These are phyloP conservation scores for Candida ulmi DNA, from an alignment of 805 yeast species.

Conservation along the genomic window DNA sequence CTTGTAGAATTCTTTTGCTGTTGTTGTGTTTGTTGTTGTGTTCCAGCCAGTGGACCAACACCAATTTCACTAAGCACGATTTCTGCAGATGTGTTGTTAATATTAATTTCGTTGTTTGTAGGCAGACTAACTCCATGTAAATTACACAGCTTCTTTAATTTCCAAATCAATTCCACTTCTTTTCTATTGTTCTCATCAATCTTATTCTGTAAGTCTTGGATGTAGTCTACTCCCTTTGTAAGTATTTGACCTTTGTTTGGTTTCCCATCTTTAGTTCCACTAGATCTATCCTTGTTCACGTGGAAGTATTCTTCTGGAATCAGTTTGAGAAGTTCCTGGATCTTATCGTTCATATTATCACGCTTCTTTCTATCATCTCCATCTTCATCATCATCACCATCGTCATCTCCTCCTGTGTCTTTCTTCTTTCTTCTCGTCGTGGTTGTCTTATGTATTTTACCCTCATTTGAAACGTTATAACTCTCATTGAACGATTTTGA, in stretches of 20 bases:
- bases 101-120: conserved; percentile 30
- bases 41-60: conserved; percentile 69
- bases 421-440: conserved; percentile 3
- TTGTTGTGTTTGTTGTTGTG: neutral
- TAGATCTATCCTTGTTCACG: conserved; percentile 35
- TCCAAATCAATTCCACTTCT: conserved; percentile 68
- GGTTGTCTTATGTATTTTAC: conserved; percentile 1
- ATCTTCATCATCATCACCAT: conserved; percentile 30
- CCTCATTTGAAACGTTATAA: neutral
- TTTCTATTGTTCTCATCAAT: conserved; percentile 75
- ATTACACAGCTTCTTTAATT: conserved; percentile 48
- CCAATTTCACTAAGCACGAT: conserved; percentile 71
- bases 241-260: conserved; percentile 82
- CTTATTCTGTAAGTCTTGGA: conserved; percentile 57
- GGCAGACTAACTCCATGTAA: conserved; percentile 31
- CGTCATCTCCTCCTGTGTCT: conserved; percentile 3
- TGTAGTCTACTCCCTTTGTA: conserved; percentile 69
- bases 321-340: conserved; percentile 42
- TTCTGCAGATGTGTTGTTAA: conserved; percentile 74
- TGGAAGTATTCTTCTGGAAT: conserved; percentile 42
- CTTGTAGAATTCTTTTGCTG: conserved; percentile 22
- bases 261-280: conserved; percentile 77
- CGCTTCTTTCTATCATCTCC: conserved; percentile 40
- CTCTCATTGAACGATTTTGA: neutral
- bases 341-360: conserved; percentile 54